Percentiles rank a stretch among this genome's conserved stretches.
Conservation (phyloP, 2,329 filamentous ascomycete genomes). For the Microcyclosporella mali region DNA sequence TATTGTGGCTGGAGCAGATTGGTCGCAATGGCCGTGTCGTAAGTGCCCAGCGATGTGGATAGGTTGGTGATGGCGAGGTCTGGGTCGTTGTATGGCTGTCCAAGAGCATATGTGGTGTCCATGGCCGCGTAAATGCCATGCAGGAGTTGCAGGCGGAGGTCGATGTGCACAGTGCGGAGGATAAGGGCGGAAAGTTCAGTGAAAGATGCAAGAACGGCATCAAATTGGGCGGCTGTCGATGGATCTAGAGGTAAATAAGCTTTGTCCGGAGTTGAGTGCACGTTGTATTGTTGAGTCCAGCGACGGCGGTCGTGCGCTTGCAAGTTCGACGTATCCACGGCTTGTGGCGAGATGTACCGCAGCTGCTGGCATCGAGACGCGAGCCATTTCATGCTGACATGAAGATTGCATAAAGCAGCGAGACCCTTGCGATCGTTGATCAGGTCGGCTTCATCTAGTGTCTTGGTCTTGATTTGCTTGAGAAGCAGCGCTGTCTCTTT, state of each 20-base stretch:
- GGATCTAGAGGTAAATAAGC: conserved; percentile 83
- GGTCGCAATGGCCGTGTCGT: conserved; percentile 72
- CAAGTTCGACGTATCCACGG: conserved; percentile 56
- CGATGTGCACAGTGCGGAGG: conserved; percentile 79
- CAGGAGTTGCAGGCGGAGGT: conserved; percentile 78
- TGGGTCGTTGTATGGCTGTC: conserved; percentile 69
- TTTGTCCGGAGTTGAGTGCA: conserved; percentile 43
- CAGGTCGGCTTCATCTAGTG: conserved; percentile 70
- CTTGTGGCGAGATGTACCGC: conserved; percentile 71
- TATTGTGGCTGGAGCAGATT: conserved; percentile 66
- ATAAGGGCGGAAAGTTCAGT: conserved; percentile 72
- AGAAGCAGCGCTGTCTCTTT: conserved; percentile 52
- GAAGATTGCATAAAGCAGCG: conserved; percentile 75
- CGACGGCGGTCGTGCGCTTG: conserved; percentile 56
- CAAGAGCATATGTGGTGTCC: conserved; percentile 45
- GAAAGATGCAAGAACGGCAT: conserved; percentile 77
- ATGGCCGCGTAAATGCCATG: conserved; percentile 63
- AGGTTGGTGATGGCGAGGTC: conserved; percentile 75
- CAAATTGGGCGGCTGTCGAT: conserved; percentile 81
- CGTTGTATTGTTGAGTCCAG: conserved; percentile 55
- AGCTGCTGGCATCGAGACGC: conserved; percentile 74
- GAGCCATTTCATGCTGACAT: conserved; percentile 98
- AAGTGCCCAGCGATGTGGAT: conserved; percentile 76
- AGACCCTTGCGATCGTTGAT: conserved; percentile 86
- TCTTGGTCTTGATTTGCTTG: conserved; percentile 49